These are phyloP conservation scores for Globisporangium canariense DNA, from an alignment of 352 stramenopile species.

Conservation along the genomic window DNA sequence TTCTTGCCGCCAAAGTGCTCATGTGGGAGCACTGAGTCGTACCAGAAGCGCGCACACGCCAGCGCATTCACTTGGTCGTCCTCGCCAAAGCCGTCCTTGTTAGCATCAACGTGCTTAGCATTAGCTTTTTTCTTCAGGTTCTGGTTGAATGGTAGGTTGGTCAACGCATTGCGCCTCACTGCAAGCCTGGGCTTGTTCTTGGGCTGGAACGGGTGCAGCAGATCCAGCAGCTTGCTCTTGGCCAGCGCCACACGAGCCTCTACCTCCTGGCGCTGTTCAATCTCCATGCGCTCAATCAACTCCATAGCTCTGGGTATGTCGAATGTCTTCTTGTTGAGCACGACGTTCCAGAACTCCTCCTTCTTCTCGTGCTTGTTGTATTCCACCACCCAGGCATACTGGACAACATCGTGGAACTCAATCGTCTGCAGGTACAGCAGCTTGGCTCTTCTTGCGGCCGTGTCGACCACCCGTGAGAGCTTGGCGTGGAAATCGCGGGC, in stretches of 20 bases:
- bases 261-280: slow-evolving; percentile 41
- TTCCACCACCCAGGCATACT: slow-evolving; percentile 66
- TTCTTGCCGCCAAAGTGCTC: slow-evolving; percentile 35
- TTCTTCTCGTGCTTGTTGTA: slow-evolving; percentile 51
- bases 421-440: slow-evolving; percentile 64
- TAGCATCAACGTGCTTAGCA: background rate
- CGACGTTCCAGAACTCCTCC: slow-evolving; percentile 74
- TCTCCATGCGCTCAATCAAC: slow-evolving; percentile 57
- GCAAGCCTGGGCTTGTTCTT: slow-evolving; percentile 40
- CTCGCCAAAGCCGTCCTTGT: background rate
- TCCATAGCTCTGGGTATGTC: slow-evolving; percentile 52
- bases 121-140: background rate
- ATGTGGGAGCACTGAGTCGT: slow-evolving; percentile 38
- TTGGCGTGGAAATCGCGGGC: slow-evolving; percentile 40
- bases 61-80: slow-evolving; percentile 34
- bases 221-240: slow-evolving; percentile 42
- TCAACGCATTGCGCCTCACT: slow-evolving; percentile 39
- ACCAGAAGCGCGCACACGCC: slow-evolving; percentile 55
- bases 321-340: slow-evolving; percentile 57
- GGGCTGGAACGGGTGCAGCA: slow-evolving; percentile 55
- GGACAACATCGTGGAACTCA: slow-evolving; percentile 65
- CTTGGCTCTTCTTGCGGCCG: slow-evolving; percentile 29
- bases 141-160: slow-evolving; percentile 22
- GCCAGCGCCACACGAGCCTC: slow-evolving; percentile 54
- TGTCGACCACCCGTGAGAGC: slow-evolving; percentile 31